Evolutionary conservation across 1,139 yeast species (phyloP).

Genomic region (Magnusiomyces sp.): DNA sequence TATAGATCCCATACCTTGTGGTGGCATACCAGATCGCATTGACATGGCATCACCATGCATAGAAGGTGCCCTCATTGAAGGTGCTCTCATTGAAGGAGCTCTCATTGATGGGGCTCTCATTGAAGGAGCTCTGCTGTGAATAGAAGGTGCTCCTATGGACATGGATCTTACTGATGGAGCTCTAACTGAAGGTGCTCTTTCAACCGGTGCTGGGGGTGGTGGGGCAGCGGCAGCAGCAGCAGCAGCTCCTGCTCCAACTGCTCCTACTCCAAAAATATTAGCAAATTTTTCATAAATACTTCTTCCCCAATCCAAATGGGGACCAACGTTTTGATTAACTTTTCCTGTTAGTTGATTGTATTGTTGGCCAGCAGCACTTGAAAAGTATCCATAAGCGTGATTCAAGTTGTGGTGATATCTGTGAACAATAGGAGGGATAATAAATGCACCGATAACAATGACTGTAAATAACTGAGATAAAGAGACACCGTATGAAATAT

Average conservation of each 20-base stretch:
- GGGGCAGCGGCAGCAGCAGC: conserved; percentile 13
- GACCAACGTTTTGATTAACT: conserved; percentile 44
- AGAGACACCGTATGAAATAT: conserved; percentile 70
- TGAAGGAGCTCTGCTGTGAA: conserved; percentile 3
- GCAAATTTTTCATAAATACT: conserved; percentile 37
- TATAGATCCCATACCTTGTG: background rate
- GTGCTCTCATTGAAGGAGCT: conserved; percentile 1
- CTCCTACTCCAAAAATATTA: conserved; percentile 25
- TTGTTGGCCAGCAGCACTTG: background rate
- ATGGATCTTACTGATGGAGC: conserved; percentile 4
- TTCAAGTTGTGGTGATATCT: background rate
- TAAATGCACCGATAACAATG: conserved; percentile 55
- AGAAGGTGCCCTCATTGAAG: background rate
- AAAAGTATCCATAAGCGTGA: background rate
- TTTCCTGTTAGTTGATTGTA: background rate
- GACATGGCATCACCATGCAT: too few relatives aligned
- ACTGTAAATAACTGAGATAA: conserved; percentile 57
- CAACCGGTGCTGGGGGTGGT: conserved; percentile 18
- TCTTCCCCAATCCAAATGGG: conserved; percentile 48
- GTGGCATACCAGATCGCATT: background rate
- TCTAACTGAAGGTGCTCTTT: conserved; percentile 7
- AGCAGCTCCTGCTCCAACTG: conserved; percentile 24
- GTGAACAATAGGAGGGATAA: conserved; percentile 47
- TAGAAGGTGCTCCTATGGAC: conserved; percentile 2
- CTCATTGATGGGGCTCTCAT: conserved; percentile 1